Evolutionary conservation across 768 basidiomycete genomes (phyloP).

Genomic region (Coprinellus aureogranulatus): DNA sequence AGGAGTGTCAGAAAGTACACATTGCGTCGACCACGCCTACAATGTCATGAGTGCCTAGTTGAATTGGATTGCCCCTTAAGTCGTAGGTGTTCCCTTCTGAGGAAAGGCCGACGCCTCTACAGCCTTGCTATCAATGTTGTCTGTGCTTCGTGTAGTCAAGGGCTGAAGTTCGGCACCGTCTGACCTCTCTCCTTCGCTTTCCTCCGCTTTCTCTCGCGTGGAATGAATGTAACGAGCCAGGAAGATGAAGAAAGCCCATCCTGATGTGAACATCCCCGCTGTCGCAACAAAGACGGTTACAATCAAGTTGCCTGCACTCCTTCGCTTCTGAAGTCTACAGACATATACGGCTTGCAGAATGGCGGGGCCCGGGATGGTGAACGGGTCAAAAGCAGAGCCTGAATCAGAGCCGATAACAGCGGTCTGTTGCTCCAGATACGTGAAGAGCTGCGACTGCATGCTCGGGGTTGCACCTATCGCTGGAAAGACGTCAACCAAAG

Average conservation of each 20-base stretch:
- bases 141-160: too few relatives aligned
- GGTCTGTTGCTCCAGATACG: constrained; percentile 5
- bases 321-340: constrained; percentile 18
- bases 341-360: constrained; percentile 20
- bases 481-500: constrained; percentile 9
- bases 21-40: too few relatives aligned
- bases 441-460: constrained; percentile 8
- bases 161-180: too few relatives aligned
- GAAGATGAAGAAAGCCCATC: constrained; percentile 14
- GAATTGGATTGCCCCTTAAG: too few relatives aligned
- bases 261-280: constrained; percentile 23
- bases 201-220: too few relatives aligned
- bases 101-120: too few relatives aligned
- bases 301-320: constrained; percentile 12
- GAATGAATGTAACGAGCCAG: neutral
- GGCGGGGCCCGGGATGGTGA: constrained; percentile 17
- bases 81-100: too few relatives aligned
- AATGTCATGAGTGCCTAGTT: too few relatives aligned
- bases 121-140: too few relatives aligned
- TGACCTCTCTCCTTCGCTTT: too few relatives aligned
- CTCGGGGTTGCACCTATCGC: constrained; percentile 5
- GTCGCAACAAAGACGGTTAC: constrained; percentile 23
- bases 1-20: too few relatives aligned
- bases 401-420: neutral
- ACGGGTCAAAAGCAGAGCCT: constrained; percentile 7